Conservation (phyloP, 352 stramenopile species). For the Phytophthora aleatoria region DNA sequence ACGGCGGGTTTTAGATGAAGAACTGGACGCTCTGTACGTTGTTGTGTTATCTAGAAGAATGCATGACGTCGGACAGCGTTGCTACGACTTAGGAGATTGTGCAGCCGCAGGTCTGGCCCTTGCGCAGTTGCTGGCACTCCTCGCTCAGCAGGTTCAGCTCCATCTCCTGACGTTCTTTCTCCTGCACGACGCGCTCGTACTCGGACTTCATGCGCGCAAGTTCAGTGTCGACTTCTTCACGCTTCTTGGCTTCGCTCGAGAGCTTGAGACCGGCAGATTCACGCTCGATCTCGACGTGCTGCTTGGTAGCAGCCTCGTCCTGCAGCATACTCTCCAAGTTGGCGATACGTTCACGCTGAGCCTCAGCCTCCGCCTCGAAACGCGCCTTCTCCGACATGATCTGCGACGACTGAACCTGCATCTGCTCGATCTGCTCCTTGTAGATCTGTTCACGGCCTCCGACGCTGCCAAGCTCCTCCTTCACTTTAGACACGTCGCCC, state of each 20-base stretch:
- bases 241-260: conserved; percentile 56
- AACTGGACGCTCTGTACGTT: conserved; percentile 8
- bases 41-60: conserved; percentile 29
- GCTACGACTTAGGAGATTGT: conserved; percentile 58
- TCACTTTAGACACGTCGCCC: conserved; percentile 74
- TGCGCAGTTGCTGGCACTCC: conserved; percentile 78
- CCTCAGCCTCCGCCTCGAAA: conserved; percentile 68
- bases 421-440: conserved; percentile 88
- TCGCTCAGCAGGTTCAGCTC: conserved; percentile 80
- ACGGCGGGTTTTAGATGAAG: conserved; percentile 15
- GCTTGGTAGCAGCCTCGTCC: conserved; percentile 63
- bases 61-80: conserved; percentile 6
- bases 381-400: conserved; percentile 78
- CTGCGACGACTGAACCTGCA: conserved; percentile 75
- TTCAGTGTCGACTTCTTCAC: conserved; percentile 66
- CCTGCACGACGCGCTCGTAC: conserved; percentile 75
- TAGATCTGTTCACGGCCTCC: conserved; percentile 84
- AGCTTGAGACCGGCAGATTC: conserved; percentile 76
- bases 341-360: conserved; percentile 70
- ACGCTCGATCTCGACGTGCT: conserved; percentile 77
- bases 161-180: conserved; percentile 83
- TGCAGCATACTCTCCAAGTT: conserved; percentile 71
- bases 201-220: conserved; percentile 66
- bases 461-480: conserved; percentile 83
- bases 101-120: conserved; percentile 73